phyloP scores from a whole-genome alignment of 345 rosid genomes.

The Isatis tinctoria region DNA sequence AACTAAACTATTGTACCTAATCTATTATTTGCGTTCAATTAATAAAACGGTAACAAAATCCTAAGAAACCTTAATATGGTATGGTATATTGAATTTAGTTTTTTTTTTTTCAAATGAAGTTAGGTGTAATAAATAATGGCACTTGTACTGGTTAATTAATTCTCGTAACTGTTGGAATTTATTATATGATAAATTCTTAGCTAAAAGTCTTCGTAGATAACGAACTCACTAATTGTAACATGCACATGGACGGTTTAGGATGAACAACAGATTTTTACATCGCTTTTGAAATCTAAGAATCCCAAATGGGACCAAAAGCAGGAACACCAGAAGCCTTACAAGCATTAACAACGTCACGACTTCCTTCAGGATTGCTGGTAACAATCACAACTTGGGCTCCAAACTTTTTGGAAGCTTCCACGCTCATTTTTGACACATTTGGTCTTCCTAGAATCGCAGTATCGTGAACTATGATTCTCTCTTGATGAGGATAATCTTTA shows the following conservation, averaged over 20 bases:
- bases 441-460: slow-evolving; percentile 65
- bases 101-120: no score
- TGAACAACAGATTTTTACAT: no score
- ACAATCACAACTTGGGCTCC: slow-evolving; percentile 73
- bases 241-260: background rate
- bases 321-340: slow-evolving; percentile 60
- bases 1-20: no score
- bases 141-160: no score
- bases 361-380: slow-evolving; percentile 90
- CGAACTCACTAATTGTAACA: background rate
- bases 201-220: background rate
- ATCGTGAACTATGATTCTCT: slow-evolving; percentile 68
- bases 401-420: slow-evolving; percentile 60
- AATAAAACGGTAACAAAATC: no score
- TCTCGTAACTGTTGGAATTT: no score
- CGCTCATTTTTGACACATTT: slow-evolving; percentile 59
- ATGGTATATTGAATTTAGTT: no score
- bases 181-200: no score
- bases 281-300: slow-evolving; percentile 35
- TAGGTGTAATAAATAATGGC: no score
- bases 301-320: slow-evolving; percentile 95
- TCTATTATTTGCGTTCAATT: no score
- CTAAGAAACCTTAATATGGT: no score
- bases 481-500: slow-evolving; percentile 43
- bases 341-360: slow-evolving; percentile 67